Conservation (phyloP, 116 monocot genomes). For the Cymodocea nodosa region DNA sequence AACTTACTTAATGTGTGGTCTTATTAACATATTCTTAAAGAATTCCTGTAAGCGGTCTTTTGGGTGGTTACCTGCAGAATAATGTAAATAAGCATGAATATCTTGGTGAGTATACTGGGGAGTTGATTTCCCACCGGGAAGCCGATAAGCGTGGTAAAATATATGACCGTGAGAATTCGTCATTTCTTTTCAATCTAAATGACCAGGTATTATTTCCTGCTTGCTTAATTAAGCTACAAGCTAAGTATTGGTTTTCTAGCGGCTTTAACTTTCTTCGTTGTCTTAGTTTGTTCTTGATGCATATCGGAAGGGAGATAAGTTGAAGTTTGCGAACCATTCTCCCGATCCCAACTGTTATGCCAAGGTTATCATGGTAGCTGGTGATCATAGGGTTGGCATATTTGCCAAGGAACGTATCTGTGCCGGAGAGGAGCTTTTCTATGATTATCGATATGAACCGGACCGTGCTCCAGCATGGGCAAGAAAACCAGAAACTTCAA, state of each 20-base stretch:
- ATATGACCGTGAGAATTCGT: slow-evolving; percentile 97
- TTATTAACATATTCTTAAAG: not conserved
- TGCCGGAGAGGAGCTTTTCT: slow-evolving; percentile 95
- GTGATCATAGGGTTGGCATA: slow-evolving; percentile 96
- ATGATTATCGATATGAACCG: slow-evolving; percentile 93
- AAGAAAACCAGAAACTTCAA: slow-evolving; percentile 56
- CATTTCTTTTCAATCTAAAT: slow-evolving; percentile 99
- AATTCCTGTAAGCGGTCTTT: not conserved
- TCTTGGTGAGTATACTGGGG: slow-evolving; percentile 95
- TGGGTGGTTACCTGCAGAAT: slow-evolving; percentile 39
- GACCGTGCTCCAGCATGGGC: slow-evolving; percentile 97
- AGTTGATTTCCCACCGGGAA: slow-evolving; percentile 89
- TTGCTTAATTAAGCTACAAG: not conserved
- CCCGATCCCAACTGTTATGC: slow-evolving; percentile 97
- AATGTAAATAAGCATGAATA: slow-evolving; percentile 93
- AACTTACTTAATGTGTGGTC: slow-evolving; percentile 1
- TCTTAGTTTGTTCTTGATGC: slow-evolving; percentile 95
- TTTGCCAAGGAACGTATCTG: slow-evolving; percentile 86
- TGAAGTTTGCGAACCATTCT: slow-evolving; percentile 99
- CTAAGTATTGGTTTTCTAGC: not conserved
- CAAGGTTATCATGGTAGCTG: slow-evolving; percentile 98
- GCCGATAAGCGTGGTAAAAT: slow-evolving; percentile 99
- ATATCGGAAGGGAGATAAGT: slow-evolving; percentile 84
- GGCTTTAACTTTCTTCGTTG: not conserved
- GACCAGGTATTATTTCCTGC: slow-evolving; percentile 46